Percentiles rank a stretch among this genome's conserved stretches.
Evolutionary conservation across 805 yeast genomes (phyloP).

Genomic region (Suhomyces vadensis): DNA sequence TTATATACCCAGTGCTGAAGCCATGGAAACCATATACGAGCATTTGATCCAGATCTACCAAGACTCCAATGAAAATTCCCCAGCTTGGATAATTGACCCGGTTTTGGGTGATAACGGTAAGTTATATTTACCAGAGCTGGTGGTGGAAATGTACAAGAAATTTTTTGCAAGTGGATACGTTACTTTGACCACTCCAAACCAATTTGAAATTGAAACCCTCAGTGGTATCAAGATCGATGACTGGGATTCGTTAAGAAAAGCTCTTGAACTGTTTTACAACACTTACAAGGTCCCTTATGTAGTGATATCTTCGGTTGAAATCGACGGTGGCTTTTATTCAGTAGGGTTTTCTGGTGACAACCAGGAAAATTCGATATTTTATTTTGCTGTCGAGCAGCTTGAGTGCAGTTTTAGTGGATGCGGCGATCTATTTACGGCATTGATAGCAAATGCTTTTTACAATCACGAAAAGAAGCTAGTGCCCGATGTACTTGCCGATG

Average conservation of each 20-base stretch:
- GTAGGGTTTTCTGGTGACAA: constrained; percentile 35
- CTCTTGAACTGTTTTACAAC: constrained; percentile 44
- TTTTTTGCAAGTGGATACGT: constrained; percentile 48
- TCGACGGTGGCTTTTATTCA: constrained; percentile 38
- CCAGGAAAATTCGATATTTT: constrained; percentile 20
- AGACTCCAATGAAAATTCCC: constrained; percentile 10
- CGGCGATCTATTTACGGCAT: constrained; percentile 70
- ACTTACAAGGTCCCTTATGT: constrained; percentile 49
- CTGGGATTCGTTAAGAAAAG: constrained; percentile 35
- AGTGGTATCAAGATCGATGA: constrained; percentile 46
- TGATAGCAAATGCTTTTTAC: constrained; percentile 53
- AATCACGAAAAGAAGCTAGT: constrained; percentile 16
- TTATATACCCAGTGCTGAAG: constrained; percentile 66
- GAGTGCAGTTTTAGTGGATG: constrained; percentile 69
- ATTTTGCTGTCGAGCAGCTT: constrained; percentile 47
- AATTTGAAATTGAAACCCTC: constrained; percentile 67
- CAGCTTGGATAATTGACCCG: constrained; percentile 79
- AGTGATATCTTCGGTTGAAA: constrained; percentile 58
- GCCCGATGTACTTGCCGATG: constrained; percentile 27
- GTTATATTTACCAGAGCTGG: constrained; percentile 65
- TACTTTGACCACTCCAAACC: constrained; percentile 67
- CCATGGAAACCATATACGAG: constrained; percentile 50
- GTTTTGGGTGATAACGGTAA: constrained; percentile 89
- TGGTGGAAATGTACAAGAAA: constrained; percentile 52
- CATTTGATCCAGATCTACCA: constrained; percentile 36